Conservation (phyloP, 805 yeast genomes). For the Candida berthetii region DNA sequence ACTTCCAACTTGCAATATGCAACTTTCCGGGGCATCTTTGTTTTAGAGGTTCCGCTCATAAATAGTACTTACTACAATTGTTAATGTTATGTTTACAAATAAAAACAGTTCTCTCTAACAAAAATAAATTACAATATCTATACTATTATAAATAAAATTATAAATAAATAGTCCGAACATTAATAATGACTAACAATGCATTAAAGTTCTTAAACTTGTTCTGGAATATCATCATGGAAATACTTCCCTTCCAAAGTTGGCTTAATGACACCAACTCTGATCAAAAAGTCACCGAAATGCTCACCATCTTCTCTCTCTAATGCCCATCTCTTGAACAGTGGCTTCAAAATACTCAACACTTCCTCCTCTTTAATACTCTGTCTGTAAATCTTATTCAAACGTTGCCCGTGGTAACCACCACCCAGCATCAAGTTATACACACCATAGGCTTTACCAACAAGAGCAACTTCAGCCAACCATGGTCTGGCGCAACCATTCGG, state of each 20-base stretch:
- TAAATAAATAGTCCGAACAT: not conserved
- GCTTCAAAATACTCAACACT: conserved; percentile 68
- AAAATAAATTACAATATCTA: not conserved
- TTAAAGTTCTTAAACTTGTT: conserved; percentile 40
- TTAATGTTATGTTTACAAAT: no score
- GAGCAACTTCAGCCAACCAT: conserved; percentile 94
- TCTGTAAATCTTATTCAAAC: conserved; percentile 84
- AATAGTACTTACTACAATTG: no score
- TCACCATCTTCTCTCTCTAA: conserved; percentile 86
- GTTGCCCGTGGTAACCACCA: conserved; percentile 92
- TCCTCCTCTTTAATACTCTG: conserved; percentile 90
- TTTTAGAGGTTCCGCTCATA: no score
- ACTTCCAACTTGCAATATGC: no score
- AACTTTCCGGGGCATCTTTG: no score
- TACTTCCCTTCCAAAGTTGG: conserved; percentile 87
- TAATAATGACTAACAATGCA: not conserved
- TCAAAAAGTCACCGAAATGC: conserved; percentile 90
- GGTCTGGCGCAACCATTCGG: conserved; percentile 99
- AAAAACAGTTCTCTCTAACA: no score
- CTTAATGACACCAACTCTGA: conserved; percentile 81
- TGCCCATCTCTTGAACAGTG: conserved; percentile 92
- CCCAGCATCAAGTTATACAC: conserved; percentile 93
- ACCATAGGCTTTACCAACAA: conserved; percentile 92
- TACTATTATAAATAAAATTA: not conserved
- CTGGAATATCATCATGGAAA: conserved; percentile 92